phyloP scores from a whole-genome alignment of 164 flowering plant species.

The Vitis rotundifolia region DNA sequence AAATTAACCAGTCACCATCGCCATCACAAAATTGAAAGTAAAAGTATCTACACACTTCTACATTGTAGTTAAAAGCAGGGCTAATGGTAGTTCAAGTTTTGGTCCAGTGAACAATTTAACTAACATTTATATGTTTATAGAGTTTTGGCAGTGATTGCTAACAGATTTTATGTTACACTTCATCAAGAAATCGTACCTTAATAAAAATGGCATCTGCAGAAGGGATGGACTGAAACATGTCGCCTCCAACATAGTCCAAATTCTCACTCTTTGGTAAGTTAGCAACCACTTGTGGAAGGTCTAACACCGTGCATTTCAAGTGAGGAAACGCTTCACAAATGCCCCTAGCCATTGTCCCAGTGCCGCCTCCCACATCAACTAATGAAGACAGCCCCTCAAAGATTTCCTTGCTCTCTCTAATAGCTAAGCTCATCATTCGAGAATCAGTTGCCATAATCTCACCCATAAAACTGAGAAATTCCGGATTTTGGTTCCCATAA shows the following conservation, averaged over 20 bases:
- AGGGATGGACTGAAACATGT: slow-evolving; percentile 9
- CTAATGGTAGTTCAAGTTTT: too few species aligned
- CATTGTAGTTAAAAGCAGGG: too few species aligned
- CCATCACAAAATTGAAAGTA: too few species aligned
- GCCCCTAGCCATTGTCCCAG: slow-evolving; percentile 8
- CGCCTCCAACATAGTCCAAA: slow-evolving; percentile 11
- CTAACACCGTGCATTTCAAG: slow-evolving; percentile 30
- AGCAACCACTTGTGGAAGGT: slow-evolving; percentile 28
- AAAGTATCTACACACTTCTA: too few species aligned
- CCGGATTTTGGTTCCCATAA: slow-evolving; percentile 6
- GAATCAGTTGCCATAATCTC: slow-evolving; percentile 28
- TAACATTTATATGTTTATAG: too few species aligned
- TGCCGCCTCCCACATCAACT: slow-evolving; percentile 34
- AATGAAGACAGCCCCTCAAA: slow-evolving; percentile 31
- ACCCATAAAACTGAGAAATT: background rate
- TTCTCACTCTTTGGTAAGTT: slow-evolving; percentile 7
- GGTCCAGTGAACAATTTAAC: too few species aligned
- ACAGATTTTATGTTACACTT: too few species aligned
- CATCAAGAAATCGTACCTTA: background rate
- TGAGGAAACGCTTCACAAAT: slow-evolving; percentile 26
- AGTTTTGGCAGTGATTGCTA: too few species aligned
- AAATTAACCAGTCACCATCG: background rate
- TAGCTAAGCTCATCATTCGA: slow-evolving; percentile 9
- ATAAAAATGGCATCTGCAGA: slow-evolving; percentile 4
- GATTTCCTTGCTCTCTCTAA: slow-evolving; percentile 4